These are phyloP conservation scores for Hordeum vulgare DNA, from an alignment of 176 grass and related monocot genomes.

Conservation along the genomic window MorexV3_pseudomolecules_assembly NC_058521.1:503318252-503318751, in stretches of 20 bases:
- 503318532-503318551: constrained; percentile 96
- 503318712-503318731: constrained; percentile 98
- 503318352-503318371: constrained; percentile 95
- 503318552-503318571: constrained; percentile 92
- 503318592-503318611: constrained; percentile 98
- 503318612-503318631: constrained; percentile 96
- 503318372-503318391: constrained; percentile 95
- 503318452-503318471: constrained; percentile 95
- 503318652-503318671: constrained; percentile 98
- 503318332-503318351: constrained; percentile 88
- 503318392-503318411: constrained; percentile 87
- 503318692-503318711: constrained; percentile 98
- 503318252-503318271: constrained; percentile 1
- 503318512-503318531: constrained; percentile 99
- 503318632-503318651: constrained; percentile 96
- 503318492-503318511: constrained; percentile 87
- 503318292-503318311: constrained; percentile 21
- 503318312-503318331: constrained; percentile 28
- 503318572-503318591: constrained; percentile 81
- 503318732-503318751: constrained; percentile 96
- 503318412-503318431: constrained; percentile 85
- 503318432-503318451: constrained; percentile 76
- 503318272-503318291: constrained; percentile 2
- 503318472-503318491: constrained; percentile 97
- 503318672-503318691: constrained; percentile 94